A percentile compares a stretch with the other conserved stretches of the same genome.
These are phyloP conservation scores for Pseudodiploospora longispora DNA, from an alignment of 2,329 filamentous ascomycete species.

Conservation along the genomic window DNA sequence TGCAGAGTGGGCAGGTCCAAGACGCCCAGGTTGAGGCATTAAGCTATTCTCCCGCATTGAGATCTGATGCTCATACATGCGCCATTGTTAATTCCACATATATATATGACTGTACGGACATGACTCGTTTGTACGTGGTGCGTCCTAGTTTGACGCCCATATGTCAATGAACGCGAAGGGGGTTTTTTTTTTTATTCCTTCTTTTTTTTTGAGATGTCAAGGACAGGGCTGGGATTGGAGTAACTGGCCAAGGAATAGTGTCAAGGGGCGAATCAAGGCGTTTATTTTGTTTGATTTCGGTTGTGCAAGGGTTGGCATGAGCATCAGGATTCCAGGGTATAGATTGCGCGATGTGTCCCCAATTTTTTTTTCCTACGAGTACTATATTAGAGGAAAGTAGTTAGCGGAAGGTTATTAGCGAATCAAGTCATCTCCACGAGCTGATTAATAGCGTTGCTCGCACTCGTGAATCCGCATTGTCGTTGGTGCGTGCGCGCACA, in stretches of 20 bases:
- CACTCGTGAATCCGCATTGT: too few species aligned
- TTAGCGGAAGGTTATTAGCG: too few species aligned
- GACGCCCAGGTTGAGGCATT: too few species aligned
- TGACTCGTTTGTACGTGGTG: too few species aligned
- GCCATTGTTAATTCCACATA: background rate
- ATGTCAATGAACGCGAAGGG: background rate
- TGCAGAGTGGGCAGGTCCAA: too few species aligned
- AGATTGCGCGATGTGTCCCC: background rate
- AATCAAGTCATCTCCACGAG: too few species aligned
- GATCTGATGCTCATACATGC: background rate
- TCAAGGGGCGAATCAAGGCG: background rate
- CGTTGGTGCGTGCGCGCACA: too few species aligned
- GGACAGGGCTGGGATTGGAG: constrained; percentile 1
- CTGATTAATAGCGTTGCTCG: too few species aligned
- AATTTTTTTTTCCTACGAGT: background rate
- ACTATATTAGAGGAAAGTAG: background rate
- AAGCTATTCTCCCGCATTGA: too few species aligned
- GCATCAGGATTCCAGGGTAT: background rate
- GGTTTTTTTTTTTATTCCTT: background rate
- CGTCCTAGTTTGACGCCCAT: background rate
- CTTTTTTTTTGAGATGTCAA: background rate
- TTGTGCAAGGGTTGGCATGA: background rate
- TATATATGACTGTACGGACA: too few species aligned
- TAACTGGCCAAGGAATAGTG: constrained; percentile 1
- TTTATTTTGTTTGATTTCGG: background rate